Evolutionary conservation across 148 eudicot genomes (phyloP), one percentile per base, ranked within the genome.

Genomic region (Dysphania ambrosioides): DNA sequence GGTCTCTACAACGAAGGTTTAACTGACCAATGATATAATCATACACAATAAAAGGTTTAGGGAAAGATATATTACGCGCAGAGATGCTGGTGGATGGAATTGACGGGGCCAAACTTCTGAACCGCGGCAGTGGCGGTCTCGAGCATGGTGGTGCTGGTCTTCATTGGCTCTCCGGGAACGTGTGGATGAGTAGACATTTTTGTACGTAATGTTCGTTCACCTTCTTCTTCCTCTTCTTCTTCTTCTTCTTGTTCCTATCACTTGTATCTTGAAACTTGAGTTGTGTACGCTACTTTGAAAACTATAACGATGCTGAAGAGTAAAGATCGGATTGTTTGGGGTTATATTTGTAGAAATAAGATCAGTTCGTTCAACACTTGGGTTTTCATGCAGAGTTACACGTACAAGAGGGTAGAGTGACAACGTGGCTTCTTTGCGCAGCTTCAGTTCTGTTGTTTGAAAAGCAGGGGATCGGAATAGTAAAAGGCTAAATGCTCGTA

Each of bases 61-160:
- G n/a, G n/a, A 16, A 6, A 35, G n/a, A 34, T 29, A 13, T 40
- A 68, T 29, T 83, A 91, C 94, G 97, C 96, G 93, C 93, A 93
- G 36, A 90, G 93, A 73, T 93, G 97, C 72, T 93, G 96, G 76
- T 93, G 96, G 82, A 93, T 90, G 23, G 85, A 82, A 86, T 90
- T 93, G 64, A 91, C 7, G 11, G 97, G 97, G 34, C 83, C 91
- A 19, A 93, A 93, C 15, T 80, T 79, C 79, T 93, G 97, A 44
- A 93, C 80, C 38, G 90, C 77, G 31, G 93, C 82, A 10, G 92
- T 81, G 72, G 91, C 91, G 26, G 87, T 85, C 79, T 93, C 92
- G 4, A 87, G 82, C 77, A 90, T 40, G 61, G 91, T 68, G 24
- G 91, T 86, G 70, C 82, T 77, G 23, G 84, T 85, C 71, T 79